phyloP scores from a whole-genome alignment of 495 filamentous ascomycete species.

The Pyrenula massariospora region DNA sequence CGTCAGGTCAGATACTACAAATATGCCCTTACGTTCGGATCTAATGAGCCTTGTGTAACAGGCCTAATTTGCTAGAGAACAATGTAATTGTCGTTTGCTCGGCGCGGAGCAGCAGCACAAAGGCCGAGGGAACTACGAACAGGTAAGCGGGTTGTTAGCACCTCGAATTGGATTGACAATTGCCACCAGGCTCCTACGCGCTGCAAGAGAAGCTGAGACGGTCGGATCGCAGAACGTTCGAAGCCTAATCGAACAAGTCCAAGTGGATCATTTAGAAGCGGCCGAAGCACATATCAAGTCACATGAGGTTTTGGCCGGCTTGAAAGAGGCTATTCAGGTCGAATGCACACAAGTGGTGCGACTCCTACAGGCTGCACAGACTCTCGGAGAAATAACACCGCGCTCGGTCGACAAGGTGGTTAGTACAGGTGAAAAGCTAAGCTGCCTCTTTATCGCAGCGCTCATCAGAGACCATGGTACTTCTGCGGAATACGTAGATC shows the following conservation, averaged over 20 bases:
- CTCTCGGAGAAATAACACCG: constrained; percentile 59
- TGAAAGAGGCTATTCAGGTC: constrained; percentile 49
- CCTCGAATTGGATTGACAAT: background rate
- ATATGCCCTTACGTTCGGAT: background rate
- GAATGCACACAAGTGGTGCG: constrained; percentile 58
- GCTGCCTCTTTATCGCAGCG: constrained; percentile 76
- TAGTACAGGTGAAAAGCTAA: constrained; percentile 87
- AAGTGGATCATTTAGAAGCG: constrained; percentile 59
- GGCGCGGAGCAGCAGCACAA: constrained; percentile 79
- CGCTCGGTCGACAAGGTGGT: constrained; percentile 82
- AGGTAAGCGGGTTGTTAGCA: constrained; percentile 48
- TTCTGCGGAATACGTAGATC: constrained; percentile 75
- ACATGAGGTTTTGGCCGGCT: constrained; percentile 40
- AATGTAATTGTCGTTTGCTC: constrained; percentile 86
- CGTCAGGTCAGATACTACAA: constrained; percentile 28
- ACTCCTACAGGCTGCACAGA: constrained; percentile 47
- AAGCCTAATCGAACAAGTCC: constrained; percentile 61
- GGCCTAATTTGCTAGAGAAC: constrained; percentile 18
- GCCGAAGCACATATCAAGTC: constrained; percentile 50
- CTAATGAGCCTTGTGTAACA: background rate
- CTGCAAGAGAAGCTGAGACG: constrained; percentile 56
- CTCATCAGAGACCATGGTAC: constrained; percentile 66
- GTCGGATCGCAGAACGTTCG: constrained; percentile 50
- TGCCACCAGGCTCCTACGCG: constrained; percentile 47
- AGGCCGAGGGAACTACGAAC: constrained; percentile 87